Conservation (phyloP, 2,329 filamentous ascomycete genomes). For the Colletotrichum spinosum region DNA sequence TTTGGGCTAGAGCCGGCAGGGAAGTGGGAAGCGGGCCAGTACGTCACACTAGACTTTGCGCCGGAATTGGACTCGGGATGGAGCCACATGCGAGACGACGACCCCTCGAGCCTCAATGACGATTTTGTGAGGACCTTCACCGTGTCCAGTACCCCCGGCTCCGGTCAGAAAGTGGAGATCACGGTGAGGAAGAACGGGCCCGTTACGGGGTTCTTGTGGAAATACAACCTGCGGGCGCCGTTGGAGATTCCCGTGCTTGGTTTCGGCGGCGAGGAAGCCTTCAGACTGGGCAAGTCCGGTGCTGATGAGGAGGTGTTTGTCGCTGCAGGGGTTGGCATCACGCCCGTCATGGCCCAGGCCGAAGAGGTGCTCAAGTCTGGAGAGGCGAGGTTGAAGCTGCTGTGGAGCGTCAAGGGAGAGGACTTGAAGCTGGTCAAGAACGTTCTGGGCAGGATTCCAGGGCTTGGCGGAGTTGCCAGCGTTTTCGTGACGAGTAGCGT, state of each 20-base stretch:
- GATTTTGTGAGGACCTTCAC: constrained; percentile 89
- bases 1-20: constrained; percentile 52
- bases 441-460: constrained; percentile 62
- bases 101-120: constrained; percentile 84
- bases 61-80: constrained; percentile 79
- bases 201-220: constrained; percentile 75
- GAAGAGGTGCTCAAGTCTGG: constrained; percentile 53
- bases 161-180: constrained; percentile 68
- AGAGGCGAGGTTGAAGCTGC: constrained; percentile 59
- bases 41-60: constrained; percentile 80
- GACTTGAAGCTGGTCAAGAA: constrained; percentile 75
- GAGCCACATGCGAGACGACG: constrained; percentile 84
- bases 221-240: constrained; percentile 61
- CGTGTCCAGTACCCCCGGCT: constrained; percentile 71
- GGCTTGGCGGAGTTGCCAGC: constrained; percentile 62
- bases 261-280: constrained; percentile 73
- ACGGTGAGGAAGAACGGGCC: constrained; percentile 77
- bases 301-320: constrained; percentile 66
- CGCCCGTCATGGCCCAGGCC: constrained; percentile 81
- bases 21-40: constrained; percentile 77
- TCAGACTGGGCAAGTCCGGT: constrained; percentile 43
- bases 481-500: constrained; percentile 73
- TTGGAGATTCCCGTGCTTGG: constrained; percentile 77
- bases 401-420: constrained; percentile 74
- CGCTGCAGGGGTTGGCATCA: constrained; percentile 86